Evolutionary conservation across 495 filamentous ascomycete species (phyloP), one percentile per base, ranked within the genome.

Genomic region (Clohesyomyces aquaticus): DNA sequence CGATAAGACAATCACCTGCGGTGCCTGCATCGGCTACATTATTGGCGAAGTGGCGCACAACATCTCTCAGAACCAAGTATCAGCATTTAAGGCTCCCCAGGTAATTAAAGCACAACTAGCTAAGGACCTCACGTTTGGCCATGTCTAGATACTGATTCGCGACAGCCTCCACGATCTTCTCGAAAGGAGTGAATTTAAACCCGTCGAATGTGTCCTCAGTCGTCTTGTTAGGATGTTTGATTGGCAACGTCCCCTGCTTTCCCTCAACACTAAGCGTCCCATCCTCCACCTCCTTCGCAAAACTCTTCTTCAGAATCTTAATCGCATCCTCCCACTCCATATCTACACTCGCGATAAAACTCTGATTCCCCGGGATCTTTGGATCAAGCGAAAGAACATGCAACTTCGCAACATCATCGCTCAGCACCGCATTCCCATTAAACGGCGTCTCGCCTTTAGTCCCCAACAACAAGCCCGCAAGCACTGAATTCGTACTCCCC

Each of bases 311-410:
- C 2, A 69, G 45, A 47, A 65, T 52, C 1, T 61, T 46, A 1
- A 57, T 28, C 16, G 21, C 12, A 16, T 61, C 25, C 19, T 61
- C 46, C 55, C 55, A 65, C 3, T 42, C 42, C 12, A 52, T 61
- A 2, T 59, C 64, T 9, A 55, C 43, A n/a, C n/a, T 61, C 1
- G 46, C 0, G 2, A 69, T 35, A 27, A 55, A 69, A 1, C 55
- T 42, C 25, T 69, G 61, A 41, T 68, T 68, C 3, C 61, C 66
- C 6, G 28, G 51, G 18, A 69, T 32, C 11, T 35, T 61, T 8
- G 22, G 25, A 48, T 65, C 51, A 9, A 69, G 62, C 11, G 66
- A 61, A 32, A 41, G 21, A 3, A 65, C 51, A 54, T 69, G 66
- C 23, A 62, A 51, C 18, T 27, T 23, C 4, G 61, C 47, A 9